These are phyloP conservation scores for Priceomyces carsonii DNA, from an alignment of 805 yeast genomes.

Conservation along the genomic window DNA sequence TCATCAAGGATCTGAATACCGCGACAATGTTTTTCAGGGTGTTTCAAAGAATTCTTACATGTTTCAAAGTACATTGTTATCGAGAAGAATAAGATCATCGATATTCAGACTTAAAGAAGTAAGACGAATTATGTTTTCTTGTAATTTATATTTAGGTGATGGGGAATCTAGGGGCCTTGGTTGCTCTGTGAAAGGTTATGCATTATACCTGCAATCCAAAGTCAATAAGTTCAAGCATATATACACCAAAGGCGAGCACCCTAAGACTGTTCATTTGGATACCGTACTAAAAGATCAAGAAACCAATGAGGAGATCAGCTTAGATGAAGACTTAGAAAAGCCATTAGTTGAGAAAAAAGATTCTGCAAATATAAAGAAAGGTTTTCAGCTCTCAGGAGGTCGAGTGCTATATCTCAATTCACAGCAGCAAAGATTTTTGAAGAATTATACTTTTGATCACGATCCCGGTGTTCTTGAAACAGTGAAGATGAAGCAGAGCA, in stretches of 20 bases:
- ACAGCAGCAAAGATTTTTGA: constrained; percentile 28
- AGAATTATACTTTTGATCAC: constrained; percentile 37
- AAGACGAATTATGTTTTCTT: constrained; percentile 60
- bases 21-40: constrained; percentile 10
- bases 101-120: constrained; percentile 62
- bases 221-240: constrained; percentile 51
- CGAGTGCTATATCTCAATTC: constrained; percentile 25
- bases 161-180: constrained; percentile 39
- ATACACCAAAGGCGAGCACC: constrained; percentile 52
- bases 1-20: constrained; percentile 14
- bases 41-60: constrained; percentile 12
- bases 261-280: constrained; percentile 52
- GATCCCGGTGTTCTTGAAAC: constrained; percentile 10
- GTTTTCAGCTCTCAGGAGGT: constrained; percentile 23
- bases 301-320: constrained; percentile 47
- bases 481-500: constrained; percentile 6
- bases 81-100: constrained; percentile 44
- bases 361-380: constrained; percentile 32
- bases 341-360: constrained; percentile 37
- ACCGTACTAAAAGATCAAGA: constrained; percentile 37
- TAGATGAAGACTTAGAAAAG: constrained; percentile 44
- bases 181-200: constrained; percentile 72
- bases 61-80: constrained; percentile 37
- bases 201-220: constrained; percentile 58
- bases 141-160: constrained; percentile 59